These are phyloP conservation scores for Hypoxylon rickii DNA, from an alignment of 495 filamentous ascomycete genomes.

Conservation along the genomic window DNA sequence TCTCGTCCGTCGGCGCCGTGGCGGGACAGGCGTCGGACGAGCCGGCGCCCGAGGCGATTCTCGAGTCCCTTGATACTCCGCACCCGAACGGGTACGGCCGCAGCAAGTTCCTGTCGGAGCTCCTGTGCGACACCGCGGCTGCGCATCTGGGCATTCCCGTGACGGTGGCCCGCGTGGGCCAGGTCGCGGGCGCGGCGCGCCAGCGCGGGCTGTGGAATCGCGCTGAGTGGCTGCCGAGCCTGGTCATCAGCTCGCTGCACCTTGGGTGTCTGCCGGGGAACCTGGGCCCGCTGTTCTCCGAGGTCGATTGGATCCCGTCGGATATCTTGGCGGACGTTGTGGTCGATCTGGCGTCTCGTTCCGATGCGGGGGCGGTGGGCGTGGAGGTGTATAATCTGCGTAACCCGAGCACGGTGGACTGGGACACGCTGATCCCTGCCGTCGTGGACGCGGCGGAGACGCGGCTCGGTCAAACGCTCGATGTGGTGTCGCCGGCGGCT, in stretches of 20 bases:
- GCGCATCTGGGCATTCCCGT: slow-evolving; percentile 23
- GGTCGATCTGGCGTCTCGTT: slow-evolving; percentile 4
- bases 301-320: slow-evolving; percentile 19
- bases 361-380: background rate
- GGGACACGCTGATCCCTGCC: background rate
- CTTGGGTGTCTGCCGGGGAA: slow-evolving; percentile 12
- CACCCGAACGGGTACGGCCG: slow-evolving; percentile 53
- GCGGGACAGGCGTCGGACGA: slow-evolving; percentile 2
- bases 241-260: slow-evolving; percentile 9
- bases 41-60: slow-evolving; percentile 48
- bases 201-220: slow-evolving; percentile 11
- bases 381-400: slow-evolving; percentile 15
- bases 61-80: slow-evolving; percentile 32
- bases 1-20: slow-evolving; percentile 44
- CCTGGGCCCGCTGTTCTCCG: slow-evolving; percentile 8
- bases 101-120: slow-evolving; percentile 57
- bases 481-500: slow-evolving; percentile 5
- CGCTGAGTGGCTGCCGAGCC: slow-evolving; percentile 24
- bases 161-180: slow-evolving; percentile 33
- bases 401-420: slow-evolving; percentile 6
- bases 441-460: background rate
- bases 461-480: background rate
- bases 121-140: slow-evolving; percentile 48
- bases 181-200: slow-evolving; percentile 33
- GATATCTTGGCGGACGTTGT: slow-evolving; percentile 13